phyloP scores from a whole-genome alignment of 1,139 yeast species.

The Yamadazyma dendronema region DNA sequence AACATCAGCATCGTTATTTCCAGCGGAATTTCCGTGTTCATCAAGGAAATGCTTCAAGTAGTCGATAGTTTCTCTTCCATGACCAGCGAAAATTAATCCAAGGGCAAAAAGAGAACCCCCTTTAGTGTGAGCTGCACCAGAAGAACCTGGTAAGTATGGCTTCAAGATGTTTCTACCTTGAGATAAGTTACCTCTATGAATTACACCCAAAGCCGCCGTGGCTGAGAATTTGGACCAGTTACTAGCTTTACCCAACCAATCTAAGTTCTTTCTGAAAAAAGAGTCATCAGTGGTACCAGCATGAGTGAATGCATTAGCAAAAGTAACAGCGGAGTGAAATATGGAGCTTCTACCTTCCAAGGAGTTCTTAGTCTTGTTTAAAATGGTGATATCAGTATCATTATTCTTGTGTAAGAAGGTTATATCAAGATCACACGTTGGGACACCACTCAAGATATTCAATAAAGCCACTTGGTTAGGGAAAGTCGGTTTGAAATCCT shows the following conservation, averaged over 20 bases:
- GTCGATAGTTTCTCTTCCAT: slow-evolving; percentile 84
- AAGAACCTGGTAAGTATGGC: slow-evolving; percentile 88
- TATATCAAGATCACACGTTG: slow-evolving; percentile 89
- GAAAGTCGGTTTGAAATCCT: slow-evolving; percentile 32
- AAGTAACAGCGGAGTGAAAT: slow-evolving; percentile 94
- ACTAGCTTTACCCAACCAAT: slow-evolving; percentile 95
- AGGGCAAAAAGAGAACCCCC: slow-evolving; percentile 96
- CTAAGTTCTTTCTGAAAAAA: slow-evolving; percentile 84
- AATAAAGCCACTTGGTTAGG: slow-evolving; percentile 47
- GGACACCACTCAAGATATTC: slow-evolving; percentile 83
- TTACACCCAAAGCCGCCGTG: slow-evolving; percentile 97
- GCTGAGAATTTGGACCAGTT: slow-evolving; percentile 98
- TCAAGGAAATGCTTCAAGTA: slow-evolving; percentile 73
- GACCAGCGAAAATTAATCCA: slow-evolving; percentile 94
- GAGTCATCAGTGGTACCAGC: slow-evolving; percentile 97
- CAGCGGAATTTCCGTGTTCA: slow-evolving; percentile 65
- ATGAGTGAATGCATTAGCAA: slow-evolving; percentile 92
- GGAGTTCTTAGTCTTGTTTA: slow-evolving; percentile 76
- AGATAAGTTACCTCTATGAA: slow-evolving; percentile 90
- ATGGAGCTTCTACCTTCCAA: slow-evolving; percentile 92
- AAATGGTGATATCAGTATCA: slow-evolving; percentile 79
- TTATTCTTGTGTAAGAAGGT: slow-evolving; percentile 86
- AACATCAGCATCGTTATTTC: slow-evolving; percentile 77
- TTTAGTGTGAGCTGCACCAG: slow-evolving; percentile 81
- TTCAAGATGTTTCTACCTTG: slow-evolving; percentile 86